Base-by-base conservation (phyloP, 345 rosid species). In the Pseudoturritis turrita region DNA sequence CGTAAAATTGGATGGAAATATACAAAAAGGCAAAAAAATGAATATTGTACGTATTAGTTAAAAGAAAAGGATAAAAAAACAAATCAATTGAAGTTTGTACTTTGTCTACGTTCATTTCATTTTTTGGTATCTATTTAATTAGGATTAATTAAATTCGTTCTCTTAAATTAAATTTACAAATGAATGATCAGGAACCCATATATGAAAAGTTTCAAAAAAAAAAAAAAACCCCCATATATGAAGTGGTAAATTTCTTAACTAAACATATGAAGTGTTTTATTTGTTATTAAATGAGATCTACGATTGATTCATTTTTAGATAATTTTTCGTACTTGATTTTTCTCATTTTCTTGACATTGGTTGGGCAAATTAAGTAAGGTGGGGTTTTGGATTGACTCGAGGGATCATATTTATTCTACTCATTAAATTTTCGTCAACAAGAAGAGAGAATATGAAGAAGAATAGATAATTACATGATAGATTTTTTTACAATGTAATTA, bases 381-480 rank as follows among this genome's bases (percentile, higher is more conserved):
- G 26, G 33, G 12, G 46, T 25, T 78, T 84, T 81, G 86, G 85
- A 84, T 88, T 85, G 93, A 85, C 90, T 88, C 88, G 85, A 84
- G 87, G 73, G 75, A 73, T 58, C 57, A 62, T 73, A 65, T 54
- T 47, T 33, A 36, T 35, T 57, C 18, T 49, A 39, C 43, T 65
- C 72, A 65, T 57, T 65, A 21, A 73, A 22, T 65, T 40, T 35
- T 56, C 3, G 11, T 54, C 65, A 64, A 55, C 50, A 26, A 55
- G 5, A 35, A 45, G 37, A 23, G 7, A 12, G 36, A 10, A 10
- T 51, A 29, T 3, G n/a, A 17, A 28, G 12, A 29, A 62, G 23
- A 50, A 18, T 13, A 13, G 25, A 35, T 36, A 36, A 66, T 15
- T 35, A 4, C 28, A 50, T 31, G 36, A 23, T 8, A 2, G 2